phyloP scores from a whole-genome alignment of 306 rosid species.

The Lagenaria siceraria region DNA sequence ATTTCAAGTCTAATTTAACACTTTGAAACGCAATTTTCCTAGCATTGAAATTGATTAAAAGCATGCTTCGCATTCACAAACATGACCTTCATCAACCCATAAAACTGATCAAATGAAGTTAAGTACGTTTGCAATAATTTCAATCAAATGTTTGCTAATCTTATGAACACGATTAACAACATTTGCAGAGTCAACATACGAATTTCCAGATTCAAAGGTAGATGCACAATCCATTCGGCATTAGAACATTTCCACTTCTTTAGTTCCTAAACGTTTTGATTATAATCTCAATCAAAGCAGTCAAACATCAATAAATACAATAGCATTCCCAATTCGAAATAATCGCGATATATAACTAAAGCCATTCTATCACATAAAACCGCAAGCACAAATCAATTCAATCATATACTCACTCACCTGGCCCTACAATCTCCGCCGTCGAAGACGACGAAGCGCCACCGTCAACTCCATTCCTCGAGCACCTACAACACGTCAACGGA shows the following conservation, averaged over 20 bases:
- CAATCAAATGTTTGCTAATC: background rate
- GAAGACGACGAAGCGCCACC: conserved; percentile 9
- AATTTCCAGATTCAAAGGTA: background rate
- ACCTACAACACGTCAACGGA: background rate
- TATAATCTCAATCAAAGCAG: background rate
- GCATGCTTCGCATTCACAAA: no score
- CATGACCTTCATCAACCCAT: background rate
- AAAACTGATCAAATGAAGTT: background rate
- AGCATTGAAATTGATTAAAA: no score
- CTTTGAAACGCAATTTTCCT: no score
- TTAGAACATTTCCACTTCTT: background rate
- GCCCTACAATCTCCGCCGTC: conserved; percentile 8
- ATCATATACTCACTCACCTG: conserved; percentile 24
- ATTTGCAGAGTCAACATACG: background rate
- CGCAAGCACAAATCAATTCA: background rate
- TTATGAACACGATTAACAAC: background rate
- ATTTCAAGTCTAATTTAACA: no score
- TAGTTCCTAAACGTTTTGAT: background rate
- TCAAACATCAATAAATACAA: background rate
- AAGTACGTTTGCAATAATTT: background rate
- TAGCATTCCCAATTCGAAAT: background rate
- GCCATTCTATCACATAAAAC: background rate
- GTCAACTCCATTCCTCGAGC: conserved; percentile 16
- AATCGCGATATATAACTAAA: no score
- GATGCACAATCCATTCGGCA: background rate